Base-by-base conservation (phyloP, 257 asterid genomes). In the Misopates orontium region DNA sequence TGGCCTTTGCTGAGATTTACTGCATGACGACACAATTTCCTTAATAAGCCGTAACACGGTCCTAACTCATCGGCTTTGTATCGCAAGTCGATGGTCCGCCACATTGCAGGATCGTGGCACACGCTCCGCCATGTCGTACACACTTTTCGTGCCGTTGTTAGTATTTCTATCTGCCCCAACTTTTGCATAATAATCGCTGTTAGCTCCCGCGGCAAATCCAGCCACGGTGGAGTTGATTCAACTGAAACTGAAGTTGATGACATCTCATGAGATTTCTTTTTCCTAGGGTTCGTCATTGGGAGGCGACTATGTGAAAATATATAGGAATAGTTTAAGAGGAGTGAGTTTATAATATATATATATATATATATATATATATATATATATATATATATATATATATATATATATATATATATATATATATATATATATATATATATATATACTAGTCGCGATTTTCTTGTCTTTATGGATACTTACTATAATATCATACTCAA, bases 1-100 rank as follows among this genome's bases (percentile, higher is more conserved):
- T 83, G 69, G 1, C 87, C 82, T 49, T 70, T 74, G 70, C 86
- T 84, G n/a, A 66, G 79, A 70, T 84, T 80, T 45, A 84, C 73
- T 0, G 82, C 84, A 19, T n/a, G 21, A 41, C 73, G 78, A 65
- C 84, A 79, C 66, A 77, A 53, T 15, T 1, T 31, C 41, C 71
- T 77, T 3, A 77, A 41, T n/a, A n/a, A n/a, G 19, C 48, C 70
- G 73, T 18, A 19, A 23, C 69, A 32, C 11, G n/a, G 16, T n/a
- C 57, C 75, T 64, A 40, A 39, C 32, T 19, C 23, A 25, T 58
- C 32, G 5, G 64, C 76, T 0, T 22, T 3, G 15, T 20, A 18
- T 52, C 69, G 54, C 51, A 45, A 0, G 54, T 16, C 21, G 19
- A 49, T 49, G 54, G 19, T 10, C 19, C 54, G 54, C 54, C 54